Evolutionary conservation across 108 stramenopile species (phyloP).

Genomic region (Cyclostephanos tholiformis): DNA sequence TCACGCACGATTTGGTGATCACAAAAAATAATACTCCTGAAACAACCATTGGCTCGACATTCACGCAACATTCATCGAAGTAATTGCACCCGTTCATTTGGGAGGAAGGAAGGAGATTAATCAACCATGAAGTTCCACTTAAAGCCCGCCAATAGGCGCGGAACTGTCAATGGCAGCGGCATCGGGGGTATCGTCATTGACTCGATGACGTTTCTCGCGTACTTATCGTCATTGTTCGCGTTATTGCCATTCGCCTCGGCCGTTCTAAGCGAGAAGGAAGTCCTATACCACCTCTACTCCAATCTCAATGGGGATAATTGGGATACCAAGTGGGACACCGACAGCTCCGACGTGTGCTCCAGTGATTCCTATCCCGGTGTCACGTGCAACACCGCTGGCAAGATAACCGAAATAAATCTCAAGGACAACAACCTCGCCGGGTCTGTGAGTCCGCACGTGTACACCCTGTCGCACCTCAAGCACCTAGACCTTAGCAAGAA

Average conservation of each 20-base stretch:
- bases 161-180: not conserved
- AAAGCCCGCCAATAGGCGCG: slow-evolving; percentile 4
- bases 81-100: not conserved
- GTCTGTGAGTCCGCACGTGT: slow-evolving; percentile 45
- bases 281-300: slow-evolving; percentile 31
- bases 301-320: slow-evolving; percentile 44
- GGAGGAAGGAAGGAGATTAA: not conserved
- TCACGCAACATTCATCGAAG: too few species aligned
- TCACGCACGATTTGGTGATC: too few species aligned
- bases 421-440: slow-evolving; percentile 66
- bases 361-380: slow-evolving; percentile 17
- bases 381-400: slow-evolving; percentile 21
- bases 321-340: slow-evolving; percentile 28
- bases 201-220: not conserved
- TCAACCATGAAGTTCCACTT: not conserved
- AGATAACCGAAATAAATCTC: slow-evolving; percentile 62
- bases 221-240: slow-evolving; percentile 12
- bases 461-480: slow-evolving; percentile 34
- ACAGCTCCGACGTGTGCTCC: slow-evolving; percentile 20
- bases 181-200: not conserved
- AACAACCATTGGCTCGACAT: too few species aligned
- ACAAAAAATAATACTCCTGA: too few species aligned
- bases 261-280: slow-evolving; percentile 14
- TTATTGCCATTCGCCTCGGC: not conserved
- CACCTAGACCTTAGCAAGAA: slow-evolving; percentile 39